Conservation (phyloP, 768 basidiomycete genomes). For the Naganishia antarctica region DNA sequence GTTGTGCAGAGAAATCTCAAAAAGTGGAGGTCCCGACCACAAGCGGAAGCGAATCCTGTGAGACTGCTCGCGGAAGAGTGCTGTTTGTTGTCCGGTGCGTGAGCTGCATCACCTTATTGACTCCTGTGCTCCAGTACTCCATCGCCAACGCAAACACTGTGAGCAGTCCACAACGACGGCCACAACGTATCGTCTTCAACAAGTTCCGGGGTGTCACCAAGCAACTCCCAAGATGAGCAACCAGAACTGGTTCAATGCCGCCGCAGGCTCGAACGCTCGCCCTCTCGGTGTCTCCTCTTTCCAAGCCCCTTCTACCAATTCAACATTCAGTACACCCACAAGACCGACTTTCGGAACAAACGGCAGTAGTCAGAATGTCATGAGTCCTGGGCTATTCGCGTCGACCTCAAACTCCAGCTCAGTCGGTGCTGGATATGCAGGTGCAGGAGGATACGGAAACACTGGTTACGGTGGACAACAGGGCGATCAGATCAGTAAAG, state of each 20-base stretch:
- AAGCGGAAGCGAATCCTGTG: not conserved
- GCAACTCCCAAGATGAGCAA: conserved; percentile 13
- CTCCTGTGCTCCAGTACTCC: too few species aligned
- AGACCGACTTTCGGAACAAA: conserved; percentile 1
- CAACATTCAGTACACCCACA: conserved; percentile 17
- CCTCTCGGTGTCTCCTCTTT: conserved; percentile 18
- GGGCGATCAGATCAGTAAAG: conserved; percentile 17
- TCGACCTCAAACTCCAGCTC: conserved; percentile 1
- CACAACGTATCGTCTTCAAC: too few species aligned
- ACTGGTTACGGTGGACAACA: conserved; percentile 14
- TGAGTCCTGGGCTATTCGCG: conserved; percentile 1
- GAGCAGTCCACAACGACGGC: too few species aligned
- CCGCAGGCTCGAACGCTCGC: conserved; percentile 18
- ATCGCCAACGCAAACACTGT: too few species aligned
- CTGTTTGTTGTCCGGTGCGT: too few species aligned
- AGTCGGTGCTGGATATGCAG: not conserved
- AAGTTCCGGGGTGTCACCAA: not conserved
- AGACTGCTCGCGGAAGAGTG: too few species aligned
- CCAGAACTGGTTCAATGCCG: conserved; percentile 28
- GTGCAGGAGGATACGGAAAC: conserved; percentile 4
- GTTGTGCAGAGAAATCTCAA: not conserved
- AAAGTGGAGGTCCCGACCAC: not conserved
- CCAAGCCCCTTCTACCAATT: conserved; percentile 11
- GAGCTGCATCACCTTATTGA: too few species aligned
- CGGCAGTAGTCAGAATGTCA: conserved; percentile 7